A percentile compares a stretch with the other conserved stretches of the same genome.
These are phyloP conservation scores for Backusella morwellensis DNA, from an alignment of 192 early-diverging fungal species.

Conservation along the genomic window DNA sequence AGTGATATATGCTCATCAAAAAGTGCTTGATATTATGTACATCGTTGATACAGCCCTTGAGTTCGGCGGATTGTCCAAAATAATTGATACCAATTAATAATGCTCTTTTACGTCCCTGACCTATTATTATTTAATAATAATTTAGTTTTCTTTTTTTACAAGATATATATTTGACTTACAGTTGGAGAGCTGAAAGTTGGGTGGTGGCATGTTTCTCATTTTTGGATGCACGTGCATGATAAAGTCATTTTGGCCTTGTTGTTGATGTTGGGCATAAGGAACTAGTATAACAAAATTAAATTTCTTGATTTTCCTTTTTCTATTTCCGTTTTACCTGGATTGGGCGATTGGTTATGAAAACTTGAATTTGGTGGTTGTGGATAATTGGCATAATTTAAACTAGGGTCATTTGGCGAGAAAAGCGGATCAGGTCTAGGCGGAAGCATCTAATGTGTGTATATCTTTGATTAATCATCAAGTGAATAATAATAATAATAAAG, in stretches of 20 bases:
- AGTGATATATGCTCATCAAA: conserved; percentile 61
- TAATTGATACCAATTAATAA: conserved; percentile 95
- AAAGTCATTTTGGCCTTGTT: conserved; percentile 5
- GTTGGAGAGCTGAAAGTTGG: conserved; percentile 46
- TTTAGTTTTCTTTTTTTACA: not conserved
- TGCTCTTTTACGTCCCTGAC: conserved; percentile 68
- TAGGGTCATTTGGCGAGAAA: conserved; percentile 19
- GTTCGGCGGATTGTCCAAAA: conserved; percentile 55
- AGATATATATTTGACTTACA: conserved; percentile 24
- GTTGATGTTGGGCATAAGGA: conserved; percentile 10
- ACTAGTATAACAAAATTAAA: not conserved
- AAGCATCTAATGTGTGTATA: not conserved
- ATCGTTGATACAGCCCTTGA: conserved; percentile 79
- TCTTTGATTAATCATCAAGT: not conserved
- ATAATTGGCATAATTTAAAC: conserved; percentile 25
- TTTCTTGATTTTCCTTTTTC: not conserved
- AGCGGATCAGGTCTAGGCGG: conserved; percentile 15
- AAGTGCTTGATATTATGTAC: conserved; percentile 75
- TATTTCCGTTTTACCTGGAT: conserved; percentile 10
- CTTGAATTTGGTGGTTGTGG: conserved; percentile 27
- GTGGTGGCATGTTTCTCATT: conserved; percentile 29
- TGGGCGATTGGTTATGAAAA: conserved; percentile 22
- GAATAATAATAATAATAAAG: not conserved
- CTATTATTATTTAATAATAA: not conserved
- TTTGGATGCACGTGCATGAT: conserved; percentile 22